Conservation (phyloP, 768 basidiomycete species). For the Calvatia gigantea region DNA sequence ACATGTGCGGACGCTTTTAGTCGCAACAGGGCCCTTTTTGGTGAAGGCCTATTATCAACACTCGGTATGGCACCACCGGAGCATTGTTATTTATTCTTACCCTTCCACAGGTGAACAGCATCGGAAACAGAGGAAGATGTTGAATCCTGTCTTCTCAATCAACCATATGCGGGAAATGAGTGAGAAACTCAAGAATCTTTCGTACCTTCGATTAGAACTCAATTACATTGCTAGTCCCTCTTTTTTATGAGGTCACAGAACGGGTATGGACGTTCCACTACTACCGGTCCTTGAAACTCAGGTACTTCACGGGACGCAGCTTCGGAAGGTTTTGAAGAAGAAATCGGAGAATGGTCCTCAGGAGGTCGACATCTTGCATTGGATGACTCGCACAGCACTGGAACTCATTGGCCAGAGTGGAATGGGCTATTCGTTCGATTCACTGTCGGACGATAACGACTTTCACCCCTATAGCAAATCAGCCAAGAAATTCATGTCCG, state of each 20-base stretch:
- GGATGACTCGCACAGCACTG: conserved; percentile 40
- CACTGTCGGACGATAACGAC: conserved; percentile 25
- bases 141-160: conserved; percentile 37
- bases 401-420: conserved; percentile 47
- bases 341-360: conserved; percentile 23
- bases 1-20: conserved; percentile 12
- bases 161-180: conserved; percentile 34
- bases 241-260: conserved; percentile 30
- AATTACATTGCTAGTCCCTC: conserved; percentile 25
- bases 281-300: not conserved
- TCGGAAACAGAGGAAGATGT: conserved; percentile 33
- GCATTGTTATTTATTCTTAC: not conserved
- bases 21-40: not conserved
- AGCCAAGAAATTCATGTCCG: conserved; percentile 24
- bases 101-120: conserved; percentile 36
- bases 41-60: conserved; percentile 13
- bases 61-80: not conserved
- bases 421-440: conserved; percentile 37
- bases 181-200: conserved; percentile 12
- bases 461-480: conserved; percentile 28
- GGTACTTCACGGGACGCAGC: conserved; percentile 14
- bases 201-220: not conserved
- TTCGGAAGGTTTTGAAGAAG: conserved; percentile 19
- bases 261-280: conserved; percentile 18
- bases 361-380: conserved; percentile 30